Conservation (phyloP, 2,329 filamentous ascomycete genomes). For the Stemphylium beticola region DNA sequence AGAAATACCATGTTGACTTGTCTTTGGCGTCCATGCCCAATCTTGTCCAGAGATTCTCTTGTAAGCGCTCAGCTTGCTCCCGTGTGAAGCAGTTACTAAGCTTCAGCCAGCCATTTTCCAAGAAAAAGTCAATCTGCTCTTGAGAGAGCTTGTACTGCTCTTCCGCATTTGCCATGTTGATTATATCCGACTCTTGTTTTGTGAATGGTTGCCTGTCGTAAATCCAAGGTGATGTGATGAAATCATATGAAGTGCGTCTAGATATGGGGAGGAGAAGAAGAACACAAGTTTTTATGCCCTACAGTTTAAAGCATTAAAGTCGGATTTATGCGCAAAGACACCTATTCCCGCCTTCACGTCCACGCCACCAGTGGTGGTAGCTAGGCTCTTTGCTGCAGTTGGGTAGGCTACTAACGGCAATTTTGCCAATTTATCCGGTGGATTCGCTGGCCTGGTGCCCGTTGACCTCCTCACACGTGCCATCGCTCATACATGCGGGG, state of each 20-base stretch:
- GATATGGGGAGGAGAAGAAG: neutral
- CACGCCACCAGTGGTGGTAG: conserved; percentile 2
- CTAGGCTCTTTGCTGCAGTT: neutral
- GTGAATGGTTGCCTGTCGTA: no score
- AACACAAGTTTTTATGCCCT: conserved; percentile 6
- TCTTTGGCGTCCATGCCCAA: conserved; percentile 69
- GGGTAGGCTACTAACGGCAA: conserved; percentile 10
- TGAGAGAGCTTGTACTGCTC: conserved; percentile 48
- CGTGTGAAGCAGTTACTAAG: conserved; percentile 60
- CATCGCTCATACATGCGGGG: conserved; percentile 18
- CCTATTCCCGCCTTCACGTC: neutral
- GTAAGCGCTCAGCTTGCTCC: conserved; percentile 57
- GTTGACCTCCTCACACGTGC: conserved; percentile 17
- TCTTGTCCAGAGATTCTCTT: conserved; percentile 64
- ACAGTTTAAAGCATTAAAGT: neutral
- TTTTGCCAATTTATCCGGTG: conserved; percentile 33
- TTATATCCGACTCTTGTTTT: neutral
- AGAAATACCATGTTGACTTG: conserved; percentile 64
- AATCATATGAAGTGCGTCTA: no score
- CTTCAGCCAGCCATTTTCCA: conserved; percentile 63
- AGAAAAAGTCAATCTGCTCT: conserved; percentile 60
- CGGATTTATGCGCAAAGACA: neutral
- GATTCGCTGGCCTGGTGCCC: conserved; percentile 23
- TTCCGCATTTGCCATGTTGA: conserved; percentile 22
- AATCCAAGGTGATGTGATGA: no score